These are phyloP conservation scores for Chaetomidium leptoderma DNA, from an alignment of 495 filamentous ascomycete genomes.

Conservation along the genomic window DNA sequence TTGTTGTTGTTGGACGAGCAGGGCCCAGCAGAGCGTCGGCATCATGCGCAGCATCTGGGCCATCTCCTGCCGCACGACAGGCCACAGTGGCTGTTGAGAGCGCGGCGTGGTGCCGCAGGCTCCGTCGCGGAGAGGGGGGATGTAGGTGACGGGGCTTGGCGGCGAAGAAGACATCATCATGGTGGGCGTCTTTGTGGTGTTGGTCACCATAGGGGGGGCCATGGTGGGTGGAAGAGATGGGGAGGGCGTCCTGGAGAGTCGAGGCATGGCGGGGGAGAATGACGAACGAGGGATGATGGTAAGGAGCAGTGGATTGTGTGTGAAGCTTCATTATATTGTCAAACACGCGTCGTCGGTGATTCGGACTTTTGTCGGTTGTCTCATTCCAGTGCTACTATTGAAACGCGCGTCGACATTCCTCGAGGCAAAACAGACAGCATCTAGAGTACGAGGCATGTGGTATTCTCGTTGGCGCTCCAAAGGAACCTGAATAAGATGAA, in stretches of 20 bases:
- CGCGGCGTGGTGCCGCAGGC: constrained; percentile 36
- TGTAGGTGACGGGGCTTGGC: constrained; percentile 27
- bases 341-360: background rate
- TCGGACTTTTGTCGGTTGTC: background rate
- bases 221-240: background rate
- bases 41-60: constrained; percentile 23
- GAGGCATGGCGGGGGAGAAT: background rate
- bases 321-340: background rate
- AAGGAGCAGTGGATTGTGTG: background rate
- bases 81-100: constrained; percentile 23
- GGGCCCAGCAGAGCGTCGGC: constrained; percentile 24
- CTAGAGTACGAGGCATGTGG: too few relatives aligned
- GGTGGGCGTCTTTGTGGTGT: background rate
- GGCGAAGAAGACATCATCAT: background rate
- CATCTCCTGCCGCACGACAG: constrained; percentile 28
- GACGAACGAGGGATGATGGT: background rate
- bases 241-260: background rate
- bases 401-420: too few relatives aligned
- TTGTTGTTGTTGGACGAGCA: constrained; percentile 22
- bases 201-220: background rate
- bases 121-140: constrained; percentile 36
- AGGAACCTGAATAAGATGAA: too few relatives aligned
- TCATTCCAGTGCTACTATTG: background rate
- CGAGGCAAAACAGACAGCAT: too few relatives aligned
- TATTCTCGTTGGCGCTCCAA: too few relatives aligned